Evolutionary conservation across 1,139 yeast genomes (phyloP).

Genomic region (Scheffersomyces cryptocercus): DNA sequence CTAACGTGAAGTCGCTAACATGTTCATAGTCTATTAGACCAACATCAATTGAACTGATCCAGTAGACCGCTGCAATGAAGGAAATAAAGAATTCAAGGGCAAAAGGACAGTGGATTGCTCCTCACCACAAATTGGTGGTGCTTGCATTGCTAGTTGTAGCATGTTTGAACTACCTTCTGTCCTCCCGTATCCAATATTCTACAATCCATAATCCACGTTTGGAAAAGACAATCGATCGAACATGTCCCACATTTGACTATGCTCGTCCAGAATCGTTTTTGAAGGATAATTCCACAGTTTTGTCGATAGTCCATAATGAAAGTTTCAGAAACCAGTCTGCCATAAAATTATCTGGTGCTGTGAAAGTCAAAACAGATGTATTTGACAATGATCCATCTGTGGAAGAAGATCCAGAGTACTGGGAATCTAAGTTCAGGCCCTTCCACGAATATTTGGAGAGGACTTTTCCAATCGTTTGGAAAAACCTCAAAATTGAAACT

Average conservation of each 20-base stretch:
- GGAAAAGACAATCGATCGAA: not conserved
- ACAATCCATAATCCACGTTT: not conserved
- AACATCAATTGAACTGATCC: no score
- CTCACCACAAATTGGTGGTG: no score
- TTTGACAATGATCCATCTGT: conserved; percentile 42
- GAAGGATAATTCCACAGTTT: conserved; percentile 14
- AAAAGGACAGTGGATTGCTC: no score
- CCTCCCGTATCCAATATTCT: no score
- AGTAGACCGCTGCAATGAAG: no score
- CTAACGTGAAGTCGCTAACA: no score
- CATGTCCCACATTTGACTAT: conserved; percentile 9
- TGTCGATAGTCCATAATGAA: conserved; percentile 16
- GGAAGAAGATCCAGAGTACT: conserved; percentile 11
- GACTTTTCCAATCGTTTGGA: conserved; percentile 7
- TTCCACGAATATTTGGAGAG: conserved; percentile 7
- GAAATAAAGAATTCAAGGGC: no score
- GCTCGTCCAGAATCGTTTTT: conserved; percentile 15
- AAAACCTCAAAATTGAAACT: conserved; percentile 5
- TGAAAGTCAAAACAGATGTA: conserved; percentile 62
- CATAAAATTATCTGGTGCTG: conserved; percentile 49
- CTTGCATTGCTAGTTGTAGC: no score
- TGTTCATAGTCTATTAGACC: no score
- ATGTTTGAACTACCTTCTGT: no score
- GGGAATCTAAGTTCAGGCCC: conserved; percentile 8
- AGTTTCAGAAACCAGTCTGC: conserved; percentile 40